These are phyloP conservation scores for Tolypocladium album DNA, from an alignment of 2,329 filamentous ascomycete genomes.

Conservation along the genomic window DNA sequence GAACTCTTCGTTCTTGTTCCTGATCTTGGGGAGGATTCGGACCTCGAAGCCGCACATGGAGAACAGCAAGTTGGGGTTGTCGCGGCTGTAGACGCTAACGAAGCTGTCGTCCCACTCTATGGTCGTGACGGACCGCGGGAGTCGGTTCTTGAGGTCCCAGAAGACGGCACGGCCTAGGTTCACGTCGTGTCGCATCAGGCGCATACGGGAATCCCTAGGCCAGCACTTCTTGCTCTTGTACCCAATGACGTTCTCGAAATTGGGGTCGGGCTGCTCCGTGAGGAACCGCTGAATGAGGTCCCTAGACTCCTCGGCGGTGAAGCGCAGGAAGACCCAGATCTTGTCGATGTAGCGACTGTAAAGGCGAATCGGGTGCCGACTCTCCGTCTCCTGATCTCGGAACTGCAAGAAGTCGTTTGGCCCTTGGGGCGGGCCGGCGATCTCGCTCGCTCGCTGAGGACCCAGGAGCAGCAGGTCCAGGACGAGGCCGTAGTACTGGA, in stretches of 20 bases:
- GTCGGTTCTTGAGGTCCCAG: conserved; percentile 96
- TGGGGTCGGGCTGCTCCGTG: conserved; percentile 95
- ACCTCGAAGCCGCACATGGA: conserved; percentile 99
- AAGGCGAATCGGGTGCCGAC: conserved; percentile 88
- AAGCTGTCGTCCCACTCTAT: conserved; percentile 99
- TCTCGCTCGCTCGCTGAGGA: conserved; percentile 92
- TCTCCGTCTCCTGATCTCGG: conserved; percentile 84
- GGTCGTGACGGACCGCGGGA: conserved; percentile 89
- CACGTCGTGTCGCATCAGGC: conserved; percentile 96
- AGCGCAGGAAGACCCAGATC: conserved; percentile 96
- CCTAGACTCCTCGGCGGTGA: conserved; percentile 85
- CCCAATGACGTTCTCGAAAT: conserved; percentile 98
- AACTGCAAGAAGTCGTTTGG: conserved; percentile 98
- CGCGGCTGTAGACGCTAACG: conserved; percentile 91
- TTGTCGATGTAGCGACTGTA: conserved; percentile 97
- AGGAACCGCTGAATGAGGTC: conserved; percentile 96
- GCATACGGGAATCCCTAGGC: conserved; percentile 95
- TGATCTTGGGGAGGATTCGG: conserved; percentile 85
- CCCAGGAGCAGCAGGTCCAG: conserved; percentile 87
- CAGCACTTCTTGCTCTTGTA: conserved; percentile 99
- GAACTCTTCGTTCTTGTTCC: conserved; percentile 94
- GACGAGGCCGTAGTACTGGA: conserved; percentile 96
- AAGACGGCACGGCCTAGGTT: conserved; percentile 96
- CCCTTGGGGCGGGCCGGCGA: conserved; percentile 84
- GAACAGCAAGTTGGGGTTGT: conserved; percentile 94